phyloP scores from a whole-genome alignment of 495 filamentous ascomycete genomes.

The Podospora bellae-mahoneyi region DNA sequence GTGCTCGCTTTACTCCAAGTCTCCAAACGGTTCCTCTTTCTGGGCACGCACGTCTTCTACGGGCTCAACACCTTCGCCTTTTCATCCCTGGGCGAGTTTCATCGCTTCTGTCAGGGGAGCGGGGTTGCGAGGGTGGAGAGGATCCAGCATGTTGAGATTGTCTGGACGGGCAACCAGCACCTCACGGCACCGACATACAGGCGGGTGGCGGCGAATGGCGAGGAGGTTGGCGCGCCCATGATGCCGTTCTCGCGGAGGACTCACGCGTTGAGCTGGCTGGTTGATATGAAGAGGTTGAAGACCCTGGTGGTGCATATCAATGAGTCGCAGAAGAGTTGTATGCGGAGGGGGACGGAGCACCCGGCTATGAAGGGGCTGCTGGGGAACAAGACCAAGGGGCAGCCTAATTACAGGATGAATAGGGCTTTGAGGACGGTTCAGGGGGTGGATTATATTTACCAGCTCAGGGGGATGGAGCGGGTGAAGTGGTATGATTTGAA shows the following conservation, averaged over 20 bases:
- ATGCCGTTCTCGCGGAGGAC: conserved; percentile 29
- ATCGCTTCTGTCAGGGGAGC: conserved; percentile 38
- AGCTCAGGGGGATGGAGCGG: conserved; percentile 38
- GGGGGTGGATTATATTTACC: conserved; percentile 39
- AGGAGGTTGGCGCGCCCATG: neutral
- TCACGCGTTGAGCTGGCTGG: conserved; percentile 26
- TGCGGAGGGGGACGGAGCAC: conserved; percentile 32
- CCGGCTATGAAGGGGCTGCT: conserved; percentile 17
- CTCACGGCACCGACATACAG: conserved; percentile 11
- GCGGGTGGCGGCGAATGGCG: neutral
- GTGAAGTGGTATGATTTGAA: conserved; percentile 37
- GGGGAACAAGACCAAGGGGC: conserved; percentile 26
- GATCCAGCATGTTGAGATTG: conserved; percentile 38
- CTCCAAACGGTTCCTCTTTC: conserved; percentile 33
- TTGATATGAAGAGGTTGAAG: conserved; percentile 30
- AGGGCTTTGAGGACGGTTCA: conserved; percentile 36
- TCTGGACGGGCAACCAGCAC: conserved; percentile 31
- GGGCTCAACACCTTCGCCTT: conserved; percentile 46
- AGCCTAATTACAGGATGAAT: conserved; percentile 33
- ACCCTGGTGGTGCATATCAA: conserved; percentile 38
- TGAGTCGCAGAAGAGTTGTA: conserved; percentile 23
- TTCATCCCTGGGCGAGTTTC: conserved; percentile 42
- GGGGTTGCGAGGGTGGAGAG: conserved; percentile 32
- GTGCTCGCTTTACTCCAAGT: conserved; percentile 31
- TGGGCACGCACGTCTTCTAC: conserved; percentile 40